Percentiles rank a stretch among this genome's conserved stretches.
These are phyloP conservation scores for Neonectria coccinea DNA, from an alignment of 2,329 filamentous ascomycete genomes.

Conservation along the genomic window DNA sequence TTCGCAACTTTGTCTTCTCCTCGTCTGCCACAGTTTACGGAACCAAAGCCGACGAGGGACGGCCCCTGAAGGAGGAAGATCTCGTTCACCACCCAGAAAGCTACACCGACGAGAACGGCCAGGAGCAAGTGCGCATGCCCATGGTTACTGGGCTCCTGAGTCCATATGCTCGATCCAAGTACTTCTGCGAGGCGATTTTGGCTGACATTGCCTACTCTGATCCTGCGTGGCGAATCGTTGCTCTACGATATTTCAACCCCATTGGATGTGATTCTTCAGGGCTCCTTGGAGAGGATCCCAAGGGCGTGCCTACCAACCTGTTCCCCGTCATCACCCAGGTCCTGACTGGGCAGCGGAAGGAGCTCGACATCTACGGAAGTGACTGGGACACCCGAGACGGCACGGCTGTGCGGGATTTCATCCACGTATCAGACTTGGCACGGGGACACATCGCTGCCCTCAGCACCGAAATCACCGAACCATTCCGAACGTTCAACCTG, in stretches of 20 bases:
- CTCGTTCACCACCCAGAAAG: slow-evolving; percentile 50
- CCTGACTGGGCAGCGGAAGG: slow-evolving; percentile 64
- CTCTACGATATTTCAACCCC: slow-evolving; percentile 76
- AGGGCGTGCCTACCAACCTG: slow-evolving; percentile 71
- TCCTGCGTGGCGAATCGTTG: slow-evolving; percentile 71
- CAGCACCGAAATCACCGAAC: slow-evolving; percentile 43
- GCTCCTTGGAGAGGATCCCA: slow-evolving; percentile 72
- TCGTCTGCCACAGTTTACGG: slow-evolving; percentile 77
- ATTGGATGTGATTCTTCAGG: slow-evolving; percentile 74
- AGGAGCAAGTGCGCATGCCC: slow-evolving; percentile 45
- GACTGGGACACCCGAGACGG: slow-evolving; percentile 76
- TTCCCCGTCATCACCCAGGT: slow-evolving; percentile 73
- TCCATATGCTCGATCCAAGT: slow-evolving; percentile 75
- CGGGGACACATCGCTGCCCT: slow-evolving; percentile 73
- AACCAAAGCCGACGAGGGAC: slow-evolving; percentile 61
- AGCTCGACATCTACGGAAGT: slow-evolving; percentile 71
- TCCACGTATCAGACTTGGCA: slow-evolving; percentile 74
- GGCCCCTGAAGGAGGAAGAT: slow-evolving; percentile 63
- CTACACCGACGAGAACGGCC: slow-evolving; percentile 60
- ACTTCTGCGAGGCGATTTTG: slow-evolving; percentile 75
- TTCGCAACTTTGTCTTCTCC: slow-evolving; percentile 76
- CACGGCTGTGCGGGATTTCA: slow-evolving; percentile 75
- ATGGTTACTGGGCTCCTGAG: slow-evolving; percentile 65
- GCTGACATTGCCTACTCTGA: slow-evolving; percentile 71
- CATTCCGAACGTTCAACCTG: slow-evolving; percentile 59